Evolutionary conservation across 208 protist species (phyloP).

Genomic region (Perkinsela sp.): DNA sequence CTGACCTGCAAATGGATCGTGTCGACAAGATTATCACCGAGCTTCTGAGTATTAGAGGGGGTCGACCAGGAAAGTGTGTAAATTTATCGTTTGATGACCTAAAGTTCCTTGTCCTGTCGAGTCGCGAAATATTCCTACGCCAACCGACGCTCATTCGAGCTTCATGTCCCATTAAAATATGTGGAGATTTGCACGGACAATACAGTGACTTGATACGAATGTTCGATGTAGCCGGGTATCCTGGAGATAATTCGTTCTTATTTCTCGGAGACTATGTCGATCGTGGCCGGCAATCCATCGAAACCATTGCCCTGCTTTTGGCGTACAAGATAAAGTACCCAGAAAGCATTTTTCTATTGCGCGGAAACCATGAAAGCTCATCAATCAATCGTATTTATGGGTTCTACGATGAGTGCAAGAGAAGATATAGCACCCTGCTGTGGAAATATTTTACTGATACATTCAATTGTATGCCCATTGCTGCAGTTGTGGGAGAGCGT

Average conservation of each 20-base stretch:
- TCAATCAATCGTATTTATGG: conserved; percentile 87
- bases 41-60: conserved; percentile 7
- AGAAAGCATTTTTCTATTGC: conserved; percentile 80
- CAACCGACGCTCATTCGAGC: conserved; percentile 55
- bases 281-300: conserved; percentile 80
- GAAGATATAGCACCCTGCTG: conserved; percentile 52
- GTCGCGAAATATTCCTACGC: conserved; percentile 48
- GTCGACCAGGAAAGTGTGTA: conserved; percentile 8
- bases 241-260: conserved; percentile 76
- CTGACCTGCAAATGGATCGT: no score
- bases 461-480: conserved; percentile 32
- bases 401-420: conserved; percentile 93
- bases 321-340: conserved; percentile 75
- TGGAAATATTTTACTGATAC: conserved; percentile 57
- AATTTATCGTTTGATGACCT: conserved; percentile 37
- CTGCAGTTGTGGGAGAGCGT: conserved; percentile 14
- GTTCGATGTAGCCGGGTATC: conserved; percentile 83
- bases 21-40: conserved; percentile 6
- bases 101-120: conserved; percentile 26
- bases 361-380: conserved; percentile 83
- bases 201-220: conserved; percentile 80
- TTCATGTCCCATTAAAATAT: conserved; percentile 39
- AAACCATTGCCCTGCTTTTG: conserved; percentile 36
- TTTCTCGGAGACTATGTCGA: conserved; percentile 98
- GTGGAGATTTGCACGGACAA: conserved; percentile 83